Base-by-base conservation (phyloP, 768 basidiomycete species). In the Scleroderma bovista region DNA sequence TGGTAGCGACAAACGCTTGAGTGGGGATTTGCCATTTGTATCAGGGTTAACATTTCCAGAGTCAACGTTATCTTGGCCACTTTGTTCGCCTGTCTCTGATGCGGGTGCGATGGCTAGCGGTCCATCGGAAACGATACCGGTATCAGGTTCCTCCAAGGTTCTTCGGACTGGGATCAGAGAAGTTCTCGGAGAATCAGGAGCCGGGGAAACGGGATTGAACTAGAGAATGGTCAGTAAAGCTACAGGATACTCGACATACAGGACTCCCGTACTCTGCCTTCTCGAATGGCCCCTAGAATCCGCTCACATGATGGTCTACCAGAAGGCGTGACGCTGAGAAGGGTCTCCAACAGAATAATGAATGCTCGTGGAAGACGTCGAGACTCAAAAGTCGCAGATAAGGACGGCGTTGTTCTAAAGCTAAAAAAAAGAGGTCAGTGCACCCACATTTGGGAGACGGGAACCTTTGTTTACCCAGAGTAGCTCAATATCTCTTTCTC, bases 401-500 rank as follows among this genome's bases (percentile, higher is more conserved):
- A 57, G 0, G 71, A 67, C 2, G 77, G 52, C 1, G 74, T 79
- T 0, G 80, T 76, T 56, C 71, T 72, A 63, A 82, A 83, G 4
- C 79, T 80, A 44, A n/a, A 20, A 4, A n/a, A 19, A 13, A 47
- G 36, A 29, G 8, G 37, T 59, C 52, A 65, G 17, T 24, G 33
- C 45, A 29, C 20, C 17, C 16, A 23, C 32, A 51, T 33, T 38
- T 22, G n/a, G 37, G 26, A 45, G 31, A 32, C 7, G 17, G 44
- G 22, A 43, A 12, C 3, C 16, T 46, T 26, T 40, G 58, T 75
- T 37, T 55, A 92, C 81, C 94, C 94, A 41, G 76, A 69, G 69
- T 95, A 97, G 3, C 64, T 58, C 51, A 78, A 51, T 10, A 96
- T 86, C 60, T 93, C 90, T 44, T 72, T 73, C 58, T 90, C 85